These are phyloP conservation scores for Puccinia polysora DNA, from an alignment of 1,284 basidiomycete species.

Conservation along the genomic window DNA sequence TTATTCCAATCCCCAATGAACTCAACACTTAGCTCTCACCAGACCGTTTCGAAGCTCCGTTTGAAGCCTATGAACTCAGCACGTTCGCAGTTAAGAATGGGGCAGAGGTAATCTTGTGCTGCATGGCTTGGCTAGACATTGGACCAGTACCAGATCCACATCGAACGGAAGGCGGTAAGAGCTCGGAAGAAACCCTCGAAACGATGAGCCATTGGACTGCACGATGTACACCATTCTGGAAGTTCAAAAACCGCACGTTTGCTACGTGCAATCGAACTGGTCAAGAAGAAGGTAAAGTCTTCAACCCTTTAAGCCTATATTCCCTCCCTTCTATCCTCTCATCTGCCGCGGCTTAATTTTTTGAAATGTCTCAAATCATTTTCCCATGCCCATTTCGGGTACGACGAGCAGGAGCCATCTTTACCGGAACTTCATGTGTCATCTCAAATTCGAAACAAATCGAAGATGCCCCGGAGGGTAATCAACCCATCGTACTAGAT, in stretches of 20 bases:
- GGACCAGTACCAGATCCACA: conserved; percentile 16
- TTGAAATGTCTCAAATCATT: background rate
- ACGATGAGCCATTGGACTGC: conserved; percentile 28
- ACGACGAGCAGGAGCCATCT: conserved; percentile 20
- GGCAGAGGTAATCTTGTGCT: conserved; percentile 28
- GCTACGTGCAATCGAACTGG: conserved; percentile 39
- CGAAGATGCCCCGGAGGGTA: background rate
- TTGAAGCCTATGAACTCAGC: conserved; percentile 37
- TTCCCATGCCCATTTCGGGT: background rate
- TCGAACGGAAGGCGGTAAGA: conserved; percentile 24
- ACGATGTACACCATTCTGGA: conserved; percentile 32
- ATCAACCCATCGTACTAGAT: conserved; percentile 13
- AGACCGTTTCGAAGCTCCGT: conserved; percentile 36
- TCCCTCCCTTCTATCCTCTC: background rate
- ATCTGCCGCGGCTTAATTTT: background rate
- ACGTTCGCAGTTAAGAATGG: conserved; percentile 28
- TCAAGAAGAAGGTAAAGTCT: conserved; percentile 11
- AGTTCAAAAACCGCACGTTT: conserved; percentile 9
- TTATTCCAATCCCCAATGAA: background rate
- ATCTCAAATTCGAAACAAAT: conserved; percentile 24
- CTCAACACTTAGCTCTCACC: conserved; percentile 7
- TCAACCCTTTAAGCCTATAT: background rate
- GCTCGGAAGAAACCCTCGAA: conserved; percentile 7
- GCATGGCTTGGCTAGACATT: conserved; percentile 35
- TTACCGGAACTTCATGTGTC: conserved; percentile 38